Evolutionary conservation across 352 stramenopile genomes (phyloP).

Genomic region (Globisporangium splendens): DNA sequence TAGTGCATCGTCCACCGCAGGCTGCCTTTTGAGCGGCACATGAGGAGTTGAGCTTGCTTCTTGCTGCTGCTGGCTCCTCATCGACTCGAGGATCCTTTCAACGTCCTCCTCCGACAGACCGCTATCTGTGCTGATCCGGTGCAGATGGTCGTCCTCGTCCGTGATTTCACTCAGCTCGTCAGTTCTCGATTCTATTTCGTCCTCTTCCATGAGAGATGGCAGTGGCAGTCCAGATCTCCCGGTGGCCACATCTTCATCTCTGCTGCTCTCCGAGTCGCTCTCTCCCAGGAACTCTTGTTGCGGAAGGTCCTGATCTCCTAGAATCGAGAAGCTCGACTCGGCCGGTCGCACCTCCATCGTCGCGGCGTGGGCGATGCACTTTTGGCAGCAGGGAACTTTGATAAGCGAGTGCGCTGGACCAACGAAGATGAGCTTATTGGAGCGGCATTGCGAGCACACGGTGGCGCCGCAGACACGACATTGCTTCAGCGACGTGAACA

Average conservation of each 20-base stretch:
- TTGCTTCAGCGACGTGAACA: conserved; percentile 17
- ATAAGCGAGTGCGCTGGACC: conserved; percentile 6
- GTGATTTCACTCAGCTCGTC: conserved; percentile 6
- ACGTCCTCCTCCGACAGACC: conserved; percentile 15
- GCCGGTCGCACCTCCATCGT: conserved; percentile 20
- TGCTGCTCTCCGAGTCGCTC: too few relatives aligned
- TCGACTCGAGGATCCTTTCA: conserved; percentile 8
- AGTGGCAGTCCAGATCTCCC: too few relatives aligned
- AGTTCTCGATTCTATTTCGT: too few relatives aligned
- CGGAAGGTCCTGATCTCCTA: conserved; percentile 7
- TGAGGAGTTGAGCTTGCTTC: too few relatives aligned
- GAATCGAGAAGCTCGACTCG: conserved; percentile 22
- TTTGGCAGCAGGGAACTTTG: background rate
- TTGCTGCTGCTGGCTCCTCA: conserved; percentile 2
- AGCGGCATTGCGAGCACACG: conserved; percentile 41
- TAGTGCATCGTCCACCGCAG: too few relatives aligned
- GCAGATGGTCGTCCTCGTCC: conserved; percentile 1
- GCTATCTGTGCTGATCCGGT: conserved; percentile 14
- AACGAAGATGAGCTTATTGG: conserved; percentile 47
- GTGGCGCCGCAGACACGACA: conserved; percentile 41
- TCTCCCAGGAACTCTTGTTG: background rate
- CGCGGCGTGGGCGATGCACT: conserved; percentile 5
- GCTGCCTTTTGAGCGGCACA: too few relatives aligned
- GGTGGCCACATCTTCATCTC: too few relatives aligned
- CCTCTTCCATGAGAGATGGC: too few relatives aligned